These are phyloP conservation scores for Kondoa subrosea DNA, from an alignment of 768 basidiomycete species.

Conservation along the genomic window DNA sequence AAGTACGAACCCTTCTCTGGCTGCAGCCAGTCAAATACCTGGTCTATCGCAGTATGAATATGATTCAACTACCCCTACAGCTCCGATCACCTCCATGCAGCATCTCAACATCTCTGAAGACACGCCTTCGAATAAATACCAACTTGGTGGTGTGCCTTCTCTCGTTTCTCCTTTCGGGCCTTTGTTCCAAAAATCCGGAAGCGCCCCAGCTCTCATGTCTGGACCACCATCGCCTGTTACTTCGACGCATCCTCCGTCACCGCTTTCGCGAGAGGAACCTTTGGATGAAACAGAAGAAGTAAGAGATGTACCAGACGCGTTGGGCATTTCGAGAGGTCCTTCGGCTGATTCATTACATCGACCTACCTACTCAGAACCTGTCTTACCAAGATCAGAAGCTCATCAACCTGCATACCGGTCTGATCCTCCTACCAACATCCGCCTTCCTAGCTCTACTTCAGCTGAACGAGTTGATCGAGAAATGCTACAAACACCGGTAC, in stretches of 20 bases:
- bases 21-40: not conserved
- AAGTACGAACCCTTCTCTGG: not conserved
- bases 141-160: not conserved
- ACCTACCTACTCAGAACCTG: not conserved
- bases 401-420: not conserved
- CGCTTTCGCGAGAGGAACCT: not conserved
- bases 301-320: not conserved
- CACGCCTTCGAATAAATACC: not conserved
- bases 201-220: not conserved
- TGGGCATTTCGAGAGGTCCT: not conserved
- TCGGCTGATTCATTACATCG: not conserved
- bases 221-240: not conserved
- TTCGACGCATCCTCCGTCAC: not conserved
- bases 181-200: not conserved
- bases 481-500: not conserved
- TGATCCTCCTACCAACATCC: not conserved
- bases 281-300: not conserved
- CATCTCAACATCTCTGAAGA: not conserved
- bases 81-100: not conserved
- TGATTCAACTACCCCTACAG: not conserved
- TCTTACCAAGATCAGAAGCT: not conserved
- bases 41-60: not conserved
- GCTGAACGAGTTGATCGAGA: not conserved
- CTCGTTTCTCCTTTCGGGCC: not conserved
- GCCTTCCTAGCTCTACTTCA: not conserved